Conservation (phyloP, 257 asterid species). For the Scutellaria minor region DNA sequence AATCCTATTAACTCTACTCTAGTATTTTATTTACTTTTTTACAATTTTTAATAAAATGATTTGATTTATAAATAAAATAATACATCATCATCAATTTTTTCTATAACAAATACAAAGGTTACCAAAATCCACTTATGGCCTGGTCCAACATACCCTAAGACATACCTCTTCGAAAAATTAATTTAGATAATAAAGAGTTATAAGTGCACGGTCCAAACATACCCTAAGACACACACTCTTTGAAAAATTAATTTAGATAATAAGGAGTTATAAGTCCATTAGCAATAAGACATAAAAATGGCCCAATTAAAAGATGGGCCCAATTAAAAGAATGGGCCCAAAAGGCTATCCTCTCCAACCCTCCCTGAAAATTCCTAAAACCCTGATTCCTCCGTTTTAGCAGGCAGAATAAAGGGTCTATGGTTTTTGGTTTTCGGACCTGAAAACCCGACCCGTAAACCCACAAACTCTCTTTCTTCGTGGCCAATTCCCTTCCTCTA, state of each 20-base stretch:
- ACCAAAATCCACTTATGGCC: too few species aligned
- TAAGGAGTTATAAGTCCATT: not conserved
- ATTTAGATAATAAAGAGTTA: not conserved
- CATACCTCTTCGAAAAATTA: too few species aligned
- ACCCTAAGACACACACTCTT: too few species aligned
- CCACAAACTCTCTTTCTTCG: conserved; percentile 27
- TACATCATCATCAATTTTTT: too few species aligned
- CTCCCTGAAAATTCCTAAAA: conserved; percentile 1
- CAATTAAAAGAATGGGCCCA: conserved; percentile 16
- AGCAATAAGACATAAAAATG: not conserved
- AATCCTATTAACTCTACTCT: too few species aligned
- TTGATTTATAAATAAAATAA: too few species aligned
- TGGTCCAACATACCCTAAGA: too few species aligned
- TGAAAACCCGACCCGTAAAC: conserved; percentile 43
- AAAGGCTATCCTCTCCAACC: not conserved
- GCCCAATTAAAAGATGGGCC: conserved; percentile 13
- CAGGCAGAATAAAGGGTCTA: not conserved
- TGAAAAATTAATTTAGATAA: too few species aligned
- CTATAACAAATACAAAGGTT: too few species aligned
- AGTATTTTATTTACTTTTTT: too few species aligned
- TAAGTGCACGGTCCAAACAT: not conserved
- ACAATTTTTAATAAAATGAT: too few species aligned
- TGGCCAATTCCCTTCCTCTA: conserved; percentile 47
- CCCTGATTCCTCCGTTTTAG: conserved; percentile 20
- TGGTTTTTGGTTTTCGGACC: conserved; percentile 36